Conservation (phyloP, 768 basidiomycete genomes). For the Collybia sordida region DNA sequence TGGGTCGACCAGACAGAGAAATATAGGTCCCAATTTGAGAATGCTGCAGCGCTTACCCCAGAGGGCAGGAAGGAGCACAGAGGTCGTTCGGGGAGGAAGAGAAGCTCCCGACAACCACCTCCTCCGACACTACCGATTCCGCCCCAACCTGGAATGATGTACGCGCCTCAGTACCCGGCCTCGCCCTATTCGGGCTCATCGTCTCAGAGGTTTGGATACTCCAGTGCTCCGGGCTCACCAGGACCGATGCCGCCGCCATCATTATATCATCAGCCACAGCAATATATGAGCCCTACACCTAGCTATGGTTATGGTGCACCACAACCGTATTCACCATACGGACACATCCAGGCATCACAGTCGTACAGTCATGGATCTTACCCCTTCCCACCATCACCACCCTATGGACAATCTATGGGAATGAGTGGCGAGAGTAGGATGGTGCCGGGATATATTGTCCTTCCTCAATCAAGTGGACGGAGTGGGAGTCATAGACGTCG, state of each 20-base stretch:
- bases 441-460: not conserved
- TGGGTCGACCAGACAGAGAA: constrained; percentile 20
- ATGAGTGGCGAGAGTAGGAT: not conserved
- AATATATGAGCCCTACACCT: not conserved
- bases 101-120: constrained; percentile 6
- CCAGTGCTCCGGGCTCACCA: constrained; percentile 12
- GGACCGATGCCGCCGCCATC: constrained; percentile 12
- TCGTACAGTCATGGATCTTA: not conserved
- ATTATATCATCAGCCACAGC: not conserved
- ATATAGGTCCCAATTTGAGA: constrained; percentile 12
- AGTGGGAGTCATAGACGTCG: not conserved
- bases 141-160: constrained; percentile 5
- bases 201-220: constrained; percentile 10
- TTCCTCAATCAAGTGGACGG: not conserved
- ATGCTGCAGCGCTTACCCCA: constrained; percentile 18
- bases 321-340: not conserved
- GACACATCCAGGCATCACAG: not conserved
- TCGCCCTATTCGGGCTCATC: constrained; percentile 8
- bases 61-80: not conserved
- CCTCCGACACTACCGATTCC: constrained; percentile 13
- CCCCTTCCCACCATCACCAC: not conserved
- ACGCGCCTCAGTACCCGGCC: constrained; percentile 7
- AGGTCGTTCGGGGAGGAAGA: not conserved
- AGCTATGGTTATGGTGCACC: not conserved
- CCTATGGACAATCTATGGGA: not conserved